A percentile compares a stretch with the other conserved stretches of the same genome.
Evolutionary conservation across 1,139 yeast species (phyloP).

Genomic region (Lodderomyces metapsilosis): DNA sequence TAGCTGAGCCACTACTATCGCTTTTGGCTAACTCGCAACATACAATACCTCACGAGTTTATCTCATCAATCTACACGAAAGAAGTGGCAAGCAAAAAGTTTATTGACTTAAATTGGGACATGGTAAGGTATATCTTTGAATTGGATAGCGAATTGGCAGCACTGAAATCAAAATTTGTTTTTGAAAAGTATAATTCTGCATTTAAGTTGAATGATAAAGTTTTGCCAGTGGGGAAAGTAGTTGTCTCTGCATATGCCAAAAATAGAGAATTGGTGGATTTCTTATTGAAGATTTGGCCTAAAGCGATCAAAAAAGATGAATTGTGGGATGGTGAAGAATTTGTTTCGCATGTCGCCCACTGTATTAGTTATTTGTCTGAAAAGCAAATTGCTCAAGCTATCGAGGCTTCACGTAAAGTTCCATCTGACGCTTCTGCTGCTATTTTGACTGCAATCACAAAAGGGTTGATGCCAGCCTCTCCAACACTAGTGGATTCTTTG

Average conservation of each 20-base stretch:
- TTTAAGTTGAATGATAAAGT: slow-evolving; percentile 10
- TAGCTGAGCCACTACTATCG: slow-evolving; percentile 39
- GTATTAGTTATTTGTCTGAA: slow-evolving; percentile 44
- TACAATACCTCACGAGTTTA: slow-evolving; percentile 48
- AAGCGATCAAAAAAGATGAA: slow-evolving; percentile 23
- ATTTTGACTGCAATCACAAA: slow-evolving; percentile 36
- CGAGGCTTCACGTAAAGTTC: slow-evolving; percentile 12
- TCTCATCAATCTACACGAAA: slow-evolving; percentile 30
- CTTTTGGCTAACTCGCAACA: slow-evolving; percentile 41
- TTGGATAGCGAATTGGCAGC: slow-evolving; percentile 55
- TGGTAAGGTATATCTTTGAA: slow-evolving; percentile 43
- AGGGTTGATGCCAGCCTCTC: slow-evolving; percentile 34
- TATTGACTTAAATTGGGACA: slow-evolving; percentile 36
- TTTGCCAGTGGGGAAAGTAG: slow-evolving; percentile 29
- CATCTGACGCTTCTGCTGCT: slow-evolving; percentile 16
- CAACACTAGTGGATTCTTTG: slow-evolving; percentile 20
- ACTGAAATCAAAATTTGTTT: slow-evolving; percentile 28
- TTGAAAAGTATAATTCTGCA: slow-evolving; percentile 17
- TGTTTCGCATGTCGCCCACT: slow-evolving; percentile 34
- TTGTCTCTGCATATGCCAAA: slow-evolving; percentile 49
- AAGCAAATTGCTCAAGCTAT: slow-evolving; percentile 37
- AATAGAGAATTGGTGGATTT: slow-evolving; percentile 61
- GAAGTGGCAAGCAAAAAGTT: slow-evolving; percentile 23
- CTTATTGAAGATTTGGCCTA: slow-evolving; percentile 45
- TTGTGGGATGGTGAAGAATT: slow-evolving; percentile 31